phyloP scores from a whole-genome alignment of 495 filamentous ascomycete genomes.

The Terfezia claveryi region DNA sequence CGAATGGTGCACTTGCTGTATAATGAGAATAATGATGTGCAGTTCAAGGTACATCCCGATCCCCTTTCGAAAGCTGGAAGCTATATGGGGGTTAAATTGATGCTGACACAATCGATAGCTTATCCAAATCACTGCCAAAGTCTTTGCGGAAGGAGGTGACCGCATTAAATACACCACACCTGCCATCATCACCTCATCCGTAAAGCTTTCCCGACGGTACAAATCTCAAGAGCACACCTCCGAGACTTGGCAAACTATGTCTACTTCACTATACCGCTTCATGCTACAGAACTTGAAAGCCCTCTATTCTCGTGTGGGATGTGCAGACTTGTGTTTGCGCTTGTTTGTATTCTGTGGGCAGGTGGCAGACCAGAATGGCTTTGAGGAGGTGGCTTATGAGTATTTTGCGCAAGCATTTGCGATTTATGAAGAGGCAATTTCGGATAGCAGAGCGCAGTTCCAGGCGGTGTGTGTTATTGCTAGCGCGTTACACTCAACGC shows the following conservation, averaged over 20 bases:
- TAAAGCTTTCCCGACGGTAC: constrained; percentile 73
- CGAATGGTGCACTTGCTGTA: constrained; percentile 74
- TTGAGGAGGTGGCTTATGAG: constrained; percentile 91
- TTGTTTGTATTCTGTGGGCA: constrained; percentile 82
- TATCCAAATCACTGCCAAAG: constrained; percentile 69
- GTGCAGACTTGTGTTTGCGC: constrained; percentile 67
- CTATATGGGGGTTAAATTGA: neutral
- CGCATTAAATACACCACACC: constrained; percentile 88
- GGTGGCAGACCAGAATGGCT: constrained; percentile 73
- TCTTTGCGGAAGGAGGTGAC: constrained; percentile 81
- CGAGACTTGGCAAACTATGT: constrained; percentile 83
- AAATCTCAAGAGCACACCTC: constrained; percentile 86
- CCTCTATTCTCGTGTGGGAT: constrained; percentile 72
- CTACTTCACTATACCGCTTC: constrained; percentile 79
- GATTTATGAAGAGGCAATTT: constrained; percentile 88
- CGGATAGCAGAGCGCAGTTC: constrained; percentile 87
- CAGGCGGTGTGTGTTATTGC: constrained; percentile 93
- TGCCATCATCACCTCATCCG: constrained; percentile 68
- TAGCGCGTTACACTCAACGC: constrained; percentile 61
- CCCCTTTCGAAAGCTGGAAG: neutral
- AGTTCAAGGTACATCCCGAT: constrained; percentile 42
- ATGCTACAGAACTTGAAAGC: constrained; percentile 67
- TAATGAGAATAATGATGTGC: constrained; percentile 67
- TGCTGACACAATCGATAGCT: constrained; percentile 30
- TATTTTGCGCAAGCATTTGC: constrained; percentile 98